Base-by-base conservation (phyloP, 1,284 basidiomycete genomes). In the Microbotryum silenes-acaulis region DNA sequence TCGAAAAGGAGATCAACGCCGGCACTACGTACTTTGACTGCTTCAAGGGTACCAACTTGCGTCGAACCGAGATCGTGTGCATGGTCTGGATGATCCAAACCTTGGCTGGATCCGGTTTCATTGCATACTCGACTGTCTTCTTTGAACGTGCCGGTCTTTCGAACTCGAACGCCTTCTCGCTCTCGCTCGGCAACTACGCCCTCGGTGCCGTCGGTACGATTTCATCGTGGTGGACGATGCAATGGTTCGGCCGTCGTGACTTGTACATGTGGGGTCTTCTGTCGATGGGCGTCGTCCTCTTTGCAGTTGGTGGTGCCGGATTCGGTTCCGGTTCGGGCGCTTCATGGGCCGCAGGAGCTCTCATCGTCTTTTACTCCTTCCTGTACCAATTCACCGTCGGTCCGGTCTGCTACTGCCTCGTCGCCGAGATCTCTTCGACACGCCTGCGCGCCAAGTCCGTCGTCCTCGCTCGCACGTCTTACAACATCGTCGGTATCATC, bases 401-500 rank as follows among this genome's bases (percentile, higher is more conserved):
- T 48, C 76, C 77, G 3, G 42, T 75, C 31, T 76, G 75, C 67
- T 78, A 77, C 70, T 75, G 74, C 51, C 71, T 80, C 55, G 78
- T 79, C 10, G 75, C 77, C 25, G 79, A 80, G 58, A 70, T 79
- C 48, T 73, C 76, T 1, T 76, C 78, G 18, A 75, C 77, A 27
- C 74, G 77, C 29, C 74, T 80, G 6, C 73, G 76, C 29, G 76
- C 78, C 69, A 81, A 81, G 73, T 79, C 80, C 4, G 75, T 81
- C 64, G 80, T 77, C 3, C 73, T 82, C 25, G 76, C 78, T 33
- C 76, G 81, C 55, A 75, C 74, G 57, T 62, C 74, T 7, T 79
- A 79, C 73, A 77, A 78, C 66, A 78, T 77, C 59, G 65, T 74
- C 33, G 74, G 73, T 37, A 75, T 75, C 58, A 20, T 50, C 27